Evolutionary conservation across 2,329 filamentous ascomycete species (phyloP).

Genomic region (Didymosphaeria variabile): DNA sequence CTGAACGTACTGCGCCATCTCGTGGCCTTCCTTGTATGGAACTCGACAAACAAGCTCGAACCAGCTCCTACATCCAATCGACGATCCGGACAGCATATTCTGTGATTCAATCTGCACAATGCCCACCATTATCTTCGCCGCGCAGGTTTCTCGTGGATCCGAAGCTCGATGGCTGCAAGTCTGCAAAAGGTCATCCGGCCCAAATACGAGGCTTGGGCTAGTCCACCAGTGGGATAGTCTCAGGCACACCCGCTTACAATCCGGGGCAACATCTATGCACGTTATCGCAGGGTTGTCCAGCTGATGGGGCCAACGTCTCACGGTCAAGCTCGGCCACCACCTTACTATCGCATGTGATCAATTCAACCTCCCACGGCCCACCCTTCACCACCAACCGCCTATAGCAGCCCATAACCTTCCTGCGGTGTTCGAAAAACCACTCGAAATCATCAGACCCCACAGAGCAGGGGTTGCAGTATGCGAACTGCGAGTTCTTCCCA

Average conservation of each 20-base stretch:
- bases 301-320: slow-evolving; percentile 1
- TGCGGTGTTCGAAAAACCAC: neutral
- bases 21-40: neutral
- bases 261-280: neutral
- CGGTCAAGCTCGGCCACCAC: slow-evolving; percentile 1
- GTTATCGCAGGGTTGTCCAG: neutral
- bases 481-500: neutral
- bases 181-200: neutral
- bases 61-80: neutral
- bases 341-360: neutral
- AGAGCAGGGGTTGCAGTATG: neutral
- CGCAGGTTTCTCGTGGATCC: neutral
- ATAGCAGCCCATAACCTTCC: neutral
- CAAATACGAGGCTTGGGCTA: neutral
- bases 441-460: neutral
- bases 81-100: neutral
- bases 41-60: neutral
- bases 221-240: neutral
- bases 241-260: neutral
- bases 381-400: neutral
- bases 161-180: neutral
- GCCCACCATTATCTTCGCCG: neutral
- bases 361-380: neutral
- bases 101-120: neutral
- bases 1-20: neutral